Base-by-base conservation (phyloP, 768 basidiomycete species). In the Hypsizygus marmoreus region DNA sequence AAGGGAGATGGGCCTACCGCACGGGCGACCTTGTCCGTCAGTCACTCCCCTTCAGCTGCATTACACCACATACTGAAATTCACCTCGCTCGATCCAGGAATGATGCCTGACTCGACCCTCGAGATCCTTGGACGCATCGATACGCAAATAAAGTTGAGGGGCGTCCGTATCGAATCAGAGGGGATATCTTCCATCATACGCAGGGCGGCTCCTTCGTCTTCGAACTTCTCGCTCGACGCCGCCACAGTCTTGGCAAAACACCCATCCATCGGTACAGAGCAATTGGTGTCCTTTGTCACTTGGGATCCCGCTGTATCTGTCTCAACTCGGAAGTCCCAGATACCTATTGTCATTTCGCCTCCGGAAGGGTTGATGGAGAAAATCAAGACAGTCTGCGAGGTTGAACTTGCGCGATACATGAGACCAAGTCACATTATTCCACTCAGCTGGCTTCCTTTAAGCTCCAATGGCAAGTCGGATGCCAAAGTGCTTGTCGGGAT, bases 131-230 rank as follows among this genome's bases (percentile, higher is more conserved):
- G 78, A 24, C 69, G 78, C 20, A 74, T 74, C 37, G 77, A 79
- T 52, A 70, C 71, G 5, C 78, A 79, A 46, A 72, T 79, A 55
- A 79, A 79, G 57, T 54, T 76, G 29, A 68, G 74, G 28, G 77
- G 78, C 19, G 75, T 79, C 14, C 74, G 78, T n/a, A 77, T 79
- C 14, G 78, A 79, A 52, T 69, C 70, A 2, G 76, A 76, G 49
- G 77, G 76, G 5, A 69, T 79, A 19, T 76, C 73, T n/a, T 64
- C 74, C 22, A 67, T 75, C 31, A 55, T 77, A 14, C 69, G 68
- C 35, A 65, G 55, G 26, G 67, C 67, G 1, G 55, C 53, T 8
- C 45, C 60, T 30, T 44, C 66, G 1, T 54, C 56, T n/a, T 31
- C 46, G 13, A 41, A 33, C 16, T 41, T 63, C 20, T 53, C 49